Percentiles rank a stretch among this genome's conserved stretches.
These are phyloP conservation scores for Pseudohalonectria lignicola DNA, from an alignment of 2,329 filamentous ascomycete genomes.

Conservation along the genomic window DNA sequence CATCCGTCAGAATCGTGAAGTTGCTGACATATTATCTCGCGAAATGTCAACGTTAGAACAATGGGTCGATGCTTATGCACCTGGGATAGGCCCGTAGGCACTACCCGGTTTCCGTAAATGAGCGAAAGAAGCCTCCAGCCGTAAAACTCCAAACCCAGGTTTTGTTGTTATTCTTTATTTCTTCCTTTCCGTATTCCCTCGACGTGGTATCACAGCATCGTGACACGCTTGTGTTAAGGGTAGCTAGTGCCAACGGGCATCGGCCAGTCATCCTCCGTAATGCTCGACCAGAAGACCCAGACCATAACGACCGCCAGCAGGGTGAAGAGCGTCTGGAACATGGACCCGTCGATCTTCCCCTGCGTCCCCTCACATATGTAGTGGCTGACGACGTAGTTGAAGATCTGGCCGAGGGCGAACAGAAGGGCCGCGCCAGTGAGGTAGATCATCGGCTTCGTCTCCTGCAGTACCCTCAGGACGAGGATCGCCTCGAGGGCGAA, in stretches of 20 bases:
- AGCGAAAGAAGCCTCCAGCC: constrained; percentile 1
- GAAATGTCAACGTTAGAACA: neutral
- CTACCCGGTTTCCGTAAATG: neutral
- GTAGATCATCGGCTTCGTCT: constrained; percentile 88
- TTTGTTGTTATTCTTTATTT: neutral
- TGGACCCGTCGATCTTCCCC: constrained; percentile 81
- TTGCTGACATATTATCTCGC: neutral
- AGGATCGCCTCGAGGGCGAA: constrained; percentile 75
- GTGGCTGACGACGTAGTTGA: constrained; percentile 88
- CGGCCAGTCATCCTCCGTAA: constrained; percentile 98
- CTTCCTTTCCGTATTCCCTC: neutral
- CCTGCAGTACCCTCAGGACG: constrained; percentile 76
- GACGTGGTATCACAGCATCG: too few relatives aligned
- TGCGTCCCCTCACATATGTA: constrained; percentile 77
- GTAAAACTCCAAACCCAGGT: constrained; percentile 2
- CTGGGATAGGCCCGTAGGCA: neutral
- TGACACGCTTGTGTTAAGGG: constrained; percentile 27
- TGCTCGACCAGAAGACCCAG: constrained; percentile 98
- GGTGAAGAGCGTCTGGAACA: constrained; percentile 92
- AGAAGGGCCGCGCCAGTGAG: constrained; percentile 62
- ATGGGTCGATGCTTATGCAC: neutral
- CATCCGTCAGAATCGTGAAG: too few relatives aligned
- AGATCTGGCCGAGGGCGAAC: constrained; percentile 88
- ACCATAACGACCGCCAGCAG: constrained; percentile 70
- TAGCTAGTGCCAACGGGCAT: constrained; percentile 29